Evolutionary conservation across 108 stramenopile genomes (phyloP), one percentile per base, ranked within the genome.

Genomic region (Pseudonitzschia multiseries): DNA sequence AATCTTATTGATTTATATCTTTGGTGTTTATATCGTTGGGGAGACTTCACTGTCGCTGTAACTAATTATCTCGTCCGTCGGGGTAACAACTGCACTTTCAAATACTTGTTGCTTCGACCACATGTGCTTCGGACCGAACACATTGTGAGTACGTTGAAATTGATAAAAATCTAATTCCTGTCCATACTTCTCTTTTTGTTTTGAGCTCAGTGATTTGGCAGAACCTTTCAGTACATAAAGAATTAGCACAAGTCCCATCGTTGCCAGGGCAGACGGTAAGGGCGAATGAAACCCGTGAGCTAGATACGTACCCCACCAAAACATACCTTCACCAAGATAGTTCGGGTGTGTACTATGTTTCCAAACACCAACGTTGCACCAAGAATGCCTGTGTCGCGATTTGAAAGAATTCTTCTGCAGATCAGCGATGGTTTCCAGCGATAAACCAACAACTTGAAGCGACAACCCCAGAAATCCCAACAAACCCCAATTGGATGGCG

Each of bases 351-450:
- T 82, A 50, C 75, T 77, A 48, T 61, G 73, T 59, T 79, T 78
- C 82, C 82, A 88, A 15, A 88, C 51, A 32, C 87, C 84, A 0
- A 77, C 77, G 57, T 81, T 63, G 68, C 87, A 88, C 84, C 84
- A 88, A 43, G 75, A 41, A 48, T 83, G 78, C 36, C 83, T 76
- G 74, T 85, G 63, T 2, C 44, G 40, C 31, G 69, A 65, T 72
- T 88, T 88, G 74, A 88, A 88, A 24, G 56, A 52, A 61, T 72
- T 62, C 56, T 88, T 88, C 71, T 88, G 87, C 26, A 61, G 68
- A 65, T 88, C 87, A 21, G 87, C 83, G 6, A 88, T 71, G 0
- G 77, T 80, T 77, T 88, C 87, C 29, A 86, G 40, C n/a, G 70
- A 22, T 22, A 88, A 52, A 26, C 87, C 87, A 24, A 66, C 28